Evolutionary conservation across 192 early-diverging fungal species (phyloP).

Genomic region (Spizellomyces punctatus): DNA sequence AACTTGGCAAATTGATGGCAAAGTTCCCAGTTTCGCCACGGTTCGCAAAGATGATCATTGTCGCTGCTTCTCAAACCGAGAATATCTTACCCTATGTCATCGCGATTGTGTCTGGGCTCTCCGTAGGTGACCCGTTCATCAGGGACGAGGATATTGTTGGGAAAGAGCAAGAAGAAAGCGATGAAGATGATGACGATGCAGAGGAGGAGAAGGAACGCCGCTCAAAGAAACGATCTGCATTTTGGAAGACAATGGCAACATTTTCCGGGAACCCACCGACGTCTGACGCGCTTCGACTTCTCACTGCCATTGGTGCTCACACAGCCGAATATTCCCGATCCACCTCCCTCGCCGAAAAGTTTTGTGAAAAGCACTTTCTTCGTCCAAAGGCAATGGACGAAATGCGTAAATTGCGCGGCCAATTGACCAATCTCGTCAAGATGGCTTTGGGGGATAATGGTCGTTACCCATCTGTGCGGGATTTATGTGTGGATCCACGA

Average conservation of each 20-base stretch:
- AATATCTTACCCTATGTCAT: constrained; percentile 85
- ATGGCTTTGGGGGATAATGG: constrained; percentile 34
- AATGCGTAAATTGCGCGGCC: constrained; percentile 47
- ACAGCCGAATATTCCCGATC: constrained; percentile 44
- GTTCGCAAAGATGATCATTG: constrained; percentile 90
- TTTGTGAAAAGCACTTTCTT: constrained; percentile 83
- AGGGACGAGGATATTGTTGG: constrained; percentile 52
- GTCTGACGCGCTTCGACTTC: constrained; percentile 85
- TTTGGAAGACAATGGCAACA: constrained; percentile 66
- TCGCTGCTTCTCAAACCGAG: constrained; percentile 75
- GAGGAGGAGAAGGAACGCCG: constrained; percentile 56
- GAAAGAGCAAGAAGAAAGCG: constrained; percentile 16
- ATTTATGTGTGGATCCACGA: constrained; percentile 66
- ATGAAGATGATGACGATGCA: constrained; percentile 56
- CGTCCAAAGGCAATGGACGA: constrained; percentile 74
- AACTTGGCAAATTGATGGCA: constrained; percentile 84
- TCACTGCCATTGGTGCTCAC: constrained; percentile 90
- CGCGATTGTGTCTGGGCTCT: constrained; percentile 87
- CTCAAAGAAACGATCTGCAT: constrained; percentile 69
- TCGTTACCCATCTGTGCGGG: constrained; percentile 61
- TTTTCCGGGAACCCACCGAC: constrained; percentile 76
- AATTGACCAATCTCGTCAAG: constrained; percentile 45
- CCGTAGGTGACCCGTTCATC: constrained; percentile 93
- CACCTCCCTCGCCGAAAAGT: constrained; percentile 59
- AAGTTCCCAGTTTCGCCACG: constrained; percentile 91